Evolutionary conservation across 345 rosid species (phyloP).

Genomic region (Excoecaria cochinchinensis): DNA sequence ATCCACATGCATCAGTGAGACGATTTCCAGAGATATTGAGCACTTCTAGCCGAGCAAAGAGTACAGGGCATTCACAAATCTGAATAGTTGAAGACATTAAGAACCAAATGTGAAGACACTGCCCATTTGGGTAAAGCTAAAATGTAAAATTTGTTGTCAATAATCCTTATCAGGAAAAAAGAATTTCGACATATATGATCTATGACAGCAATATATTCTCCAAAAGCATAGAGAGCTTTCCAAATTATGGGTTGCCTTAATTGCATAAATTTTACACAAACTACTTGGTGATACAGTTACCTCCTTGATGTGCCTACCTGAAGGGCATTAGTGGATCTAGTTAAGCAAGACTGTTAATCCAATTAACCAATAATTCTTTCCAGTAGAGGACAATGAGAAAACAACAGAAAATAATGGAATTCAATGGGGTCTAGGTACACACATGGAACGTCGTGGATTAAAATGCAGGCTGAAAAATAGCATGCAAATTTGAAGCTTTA

Average conservation of each 20-base stretch:
- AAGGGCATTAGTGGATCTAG: neutral
- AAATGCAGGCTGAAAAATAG: neutral
- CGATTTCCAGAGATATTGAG: constrained; percentile 92
- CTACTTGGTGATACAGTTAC: neutral
- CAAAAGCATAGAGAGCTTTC: neutral
- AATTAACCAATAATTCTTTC: neutral
- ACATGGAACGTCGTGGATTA: too few species aligned
- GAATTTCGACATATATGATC: neutral
- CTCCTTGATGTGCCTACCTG: neutral
- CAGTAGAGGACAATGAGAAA: neutral
- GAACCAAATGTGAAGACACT: constrained; percentile 10
- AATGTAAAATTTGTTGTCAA: neutral
- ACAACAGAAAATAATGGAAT: neutral
- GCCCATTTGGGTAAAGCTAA: neutral
- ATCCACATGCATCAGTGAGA: constrained; percentile 97
- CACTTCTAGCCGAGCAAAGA: constrained; percentile 78
- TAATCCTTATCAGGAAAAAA: neutral
- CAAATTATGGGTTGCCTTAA: neutral
- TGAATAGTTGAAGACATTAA: constrained; percentile 33
- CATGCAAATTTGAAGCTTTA: neutral
- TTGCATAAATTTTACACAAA: neutral
- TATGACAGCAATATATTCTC: neutral
- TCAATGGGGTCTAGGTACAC: neutral
- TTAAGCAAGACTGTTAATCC: neutral
- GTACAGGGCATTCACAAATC: constrained; percentile 92